These are phyloP conservation scores for Russula earlei DNA, from an alignment of 768 basidiomycete genomes.

Conservation along the genomic window DNA sequence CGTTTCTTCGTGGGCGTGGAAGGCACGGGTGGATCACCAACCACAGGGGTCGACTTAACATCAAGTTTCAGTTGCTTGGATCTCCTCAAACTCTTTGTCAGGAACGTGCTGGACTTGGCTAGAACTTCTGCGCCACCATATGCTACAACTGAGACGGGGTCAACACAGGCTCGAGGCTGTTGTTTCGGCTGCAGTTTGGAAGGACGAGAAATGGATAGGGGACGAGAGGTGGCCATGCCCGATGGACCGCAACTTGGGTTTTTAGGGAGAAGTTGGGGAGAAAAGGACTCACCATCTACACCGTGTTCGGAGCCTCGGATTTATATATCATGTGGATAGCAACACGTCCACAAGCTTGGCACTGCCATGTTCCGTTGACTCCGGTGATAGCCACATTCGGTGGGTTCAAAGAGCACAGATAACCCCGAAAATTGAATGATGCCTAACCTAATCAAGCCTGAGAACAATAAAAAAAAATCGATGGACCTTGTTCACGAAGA, in stretches of 20 bases:
- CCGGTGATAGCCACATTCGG: conserved; percentile 8
- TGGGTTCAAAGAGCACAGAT: not conserved
- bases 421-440: not conserved
- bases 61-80: conserved; percentile 9
- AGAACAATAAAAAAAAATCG: not conserved
- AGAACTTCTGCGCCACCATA: not conserved
- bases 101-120: not conserved
- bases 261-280: too few species aligned
- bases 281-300: not conserved
- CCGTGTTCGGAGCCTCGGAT: not conserved
- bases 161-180: conserved; percentile 8
- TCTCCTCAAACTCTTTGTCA: conserved; percentile 5
- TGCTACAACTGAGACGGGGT: conserved; percentile 4
- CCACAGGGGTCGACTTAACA: not conserved
- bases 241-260: conserved; percentile 12
- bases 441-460: not conserved
- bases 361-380: conserved; percentile 12
- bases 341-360: conserved; percentile 9
- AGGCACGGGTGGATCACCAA: conserved; percentile 5
- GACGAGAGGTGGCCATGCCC: conserved; percentile 3
- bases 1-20: conserved; percentile 14
- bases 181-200: conserved; percentile 14
- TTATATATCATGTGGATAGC: conserved; percentile 13
- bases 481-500: not conserved
- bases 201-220: conserved; percentile 15